Evolutionary conservation across 345 rosid genomes (phyloP).

Genomic region (Carallia brachiata): DNA sequence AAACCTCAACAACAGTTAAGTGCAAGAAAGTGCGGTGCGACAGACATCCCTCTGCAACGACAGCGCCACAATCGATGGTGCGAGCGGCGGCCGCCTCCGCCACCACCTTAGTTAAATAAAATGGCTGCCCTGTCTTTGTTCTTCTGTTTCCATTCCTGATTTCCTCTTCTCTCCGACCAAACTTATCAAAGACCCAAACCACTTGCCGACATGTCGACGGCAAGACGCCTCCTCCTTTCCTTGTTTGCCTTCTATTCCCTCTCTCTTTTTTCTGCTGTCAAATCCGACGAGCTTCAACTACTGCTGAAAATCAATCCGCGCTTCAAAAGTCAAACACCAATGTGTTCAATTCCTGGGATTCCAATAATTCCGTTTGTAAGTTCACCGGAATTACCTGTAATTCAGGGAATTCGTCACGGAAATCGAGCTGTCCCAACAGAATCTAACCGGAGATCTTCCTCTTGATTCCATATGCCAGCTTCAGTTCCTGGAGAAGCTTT

Average conservation of each 20-base stretch:
- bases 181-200: background rate
- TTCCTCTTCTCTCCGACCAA: background rate
- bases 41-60: no score
- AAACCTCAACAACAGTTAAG: background rate
- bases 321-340: constrained; percentile 28
- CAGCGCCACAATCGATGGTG: background rate
- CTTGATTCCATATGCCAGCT: constrained; percentile 59
- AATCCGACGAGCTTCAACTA: constrained; percentile 56
- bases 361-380: constrained; percentile 28
- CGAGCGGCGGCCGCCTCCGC: background rate
- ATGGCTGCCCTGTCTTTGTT: background rate
- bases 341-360: constrained; percentile 54
- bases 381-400: constrained; percentile 71
- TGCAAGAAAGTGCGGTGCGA: background rate
- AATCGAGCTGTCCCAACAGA: constrained; percentile 58
- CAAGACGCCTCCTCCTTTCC: background rate
- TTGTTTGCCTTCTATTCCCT: constrained; percentile 28
- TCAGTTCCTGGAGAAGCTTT: constrained; percentile 51
- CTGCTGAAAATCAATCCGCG: constrained; percentile 43
- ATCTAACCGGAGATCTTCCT: constrained; percentile 48
- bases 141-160: background rate
- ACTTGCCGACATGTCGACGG: constrained; percentile 29
- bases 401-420: constrained; percentile 41
- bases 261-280: constrained; percentile 19
- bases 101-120: background rate